Base-by-base conservation (phyloP, 306 rosid genomes). In the Coriaria nepalensis region DNA sequence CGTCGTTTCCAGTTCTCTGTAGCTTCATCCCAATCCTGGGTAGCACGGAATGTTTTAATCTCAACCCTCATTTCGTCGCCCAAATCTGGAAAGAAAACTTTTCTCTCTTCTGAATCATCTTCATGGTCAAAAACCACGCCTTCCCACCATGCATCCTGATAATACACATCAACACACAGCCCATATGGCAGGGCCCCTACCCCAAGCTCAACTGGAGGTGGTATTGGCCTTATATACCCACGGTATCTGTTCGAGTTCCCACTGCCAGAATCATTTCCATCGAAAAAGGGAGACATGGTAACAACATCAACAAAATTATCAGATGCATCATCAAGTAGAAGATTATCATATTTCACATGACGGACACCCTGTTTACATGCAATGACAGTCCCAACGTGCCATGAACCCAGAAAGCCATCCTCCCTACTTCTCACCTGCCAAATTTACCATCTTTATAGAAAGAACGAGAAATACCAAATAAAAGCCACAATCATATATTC, bases 141-240 rank as follows among this genome's bases (percentile, higher is more conserved):
- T 76, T 90, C 95, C 97, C 97, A 84, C 97, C 97, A 90, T 43
- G 87, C 93, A 6, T 90, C 97, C 46, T 33, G 40, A 37, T 79
- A 45, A 49, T 46, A 39, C 15, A 67, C 95, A 63, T 84, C 97
- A 50, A 90, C 95, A 63, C 92, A 84, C 5, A 84, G 47, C 56
- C 97, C 94, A 51, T 61, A 84, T 4, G 58, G 60, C 71, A 84
- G 64, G 32, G 47, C 64, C 56, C 34, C 49, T 6, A 2, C 29
- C 32, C 59, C 50, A 46, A 69, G 72, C 13, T 53, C 57, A 50
- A 44, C 4, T 11, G 0, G 10, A 51, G 87, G 82, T 7, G 95
- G 92, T 12, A 12, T 0, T 4, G 95, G 97, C 78, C 97, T 74
- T 55, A 90, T 77, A 6, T 4, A 0, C 35, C 87, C 82, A 0